These are phyloP conservation scores for Apophysomyces ossiformis DNA, from an alignment of 371 early-diverging fungal species.

Conservation along the genomic window DNA sequence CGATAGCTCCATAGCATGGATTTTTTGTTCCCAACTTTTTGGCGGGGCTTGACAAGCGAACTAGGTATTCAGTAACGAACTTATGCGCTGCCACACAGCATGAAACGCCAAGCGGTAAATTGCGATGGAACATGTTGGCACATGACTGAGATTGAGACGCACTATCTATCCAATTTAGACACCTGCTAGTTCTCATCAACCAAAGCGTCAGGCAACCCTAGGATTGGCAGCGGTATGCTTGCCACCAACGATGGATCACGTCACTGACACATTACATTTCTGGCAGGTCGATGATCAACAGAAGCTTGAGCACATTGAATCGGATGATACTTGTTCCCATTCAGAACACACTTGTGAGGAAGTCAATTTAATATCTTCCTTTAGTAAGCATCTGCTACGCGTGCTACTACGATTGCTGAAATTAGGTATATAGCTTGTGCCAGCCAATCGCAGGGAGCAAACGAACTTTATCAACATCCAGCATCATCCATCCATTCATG, in stretches of 20 bases:
- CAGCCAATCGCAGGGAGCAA: neutral
- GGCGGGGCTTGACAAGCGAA: too few relatives aligned
- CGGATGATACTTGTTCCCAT: neutral
- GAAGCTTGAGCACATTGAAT: neutral
- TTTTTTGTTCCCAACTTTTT: too few relatives aligned
- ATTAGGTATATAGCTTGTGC: neutral
- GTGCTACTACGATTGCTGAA: neutral
- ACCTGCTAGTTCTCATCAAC: neutral
- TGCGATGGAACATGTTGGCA: neutral
- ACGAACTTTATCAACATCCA: neutral
- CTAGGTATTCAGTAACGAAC: too few relatives aligned
- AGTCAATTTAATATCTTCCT: neutral
- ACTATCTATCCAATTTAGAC: neutral
- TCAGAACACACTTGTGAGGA: neutral
- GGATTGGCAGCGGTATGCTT: neutral
- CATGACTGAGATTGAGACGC: neutral
- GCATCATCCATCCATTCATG: neutral
- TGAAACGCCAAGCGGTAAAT: conserved; percentile 6
- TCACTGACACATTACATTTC: too few relatives aligned
- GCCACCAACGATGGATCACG: too few relatives aligned
- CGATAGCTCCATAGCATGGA: too few relatives aligned
- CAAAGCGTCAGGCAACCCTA: neutral
- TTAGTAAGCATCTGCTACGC: neutral
- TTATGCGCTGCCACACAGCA: neutral
- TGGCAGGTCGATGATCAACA: neutral